These are phyloP conservation scores for Helianthus annuus DNA, from an alignment of 129 eudicot genomes.

Conservation along the genomic window HanXRQr2.0-SUNRISE NC_035440.2:164800591-164801090, in stretches of 20 bases:
- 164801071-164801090: constrained; percentile 52
- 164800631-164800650: not conserved
- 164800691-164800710: constrained; percentile 50
- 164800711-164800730: constrained; percentile 32
- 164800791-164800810: constrained; percentile 54
- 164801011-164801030: constrained; percentile 3
- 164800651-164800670: constrained; percentile 85
- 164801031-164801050: constrained; percentile 35
- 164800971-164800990: constrained; percentile 28
- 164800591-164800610: not conserved
- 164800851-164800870: not conserved
- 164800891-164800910: constrained; percentile 11
- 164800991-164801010: constrained; percentile 46
- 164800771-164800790: constrained; percentile 77
- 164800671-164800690: constrained; percentile 89
- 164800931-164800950: constrained; percentile 30
- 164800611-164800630: too few relatives aligned
- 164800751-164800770: constrained; percentile 90
- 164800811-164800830: constrained; percentile 29
- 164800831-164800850: constrained; percentile 16
- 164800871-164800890: not conserved
- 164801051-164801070: constrained; percentile 59
- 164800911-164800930: constrained; percentile 1
- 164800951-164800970: constrained; percentile 31
- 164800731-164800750: constrained; percentile 75